phyloP scores from a whole-genome alignment of 1,284 basidiomycete genomes.

The Heterobasidion irregulare region DNA sequence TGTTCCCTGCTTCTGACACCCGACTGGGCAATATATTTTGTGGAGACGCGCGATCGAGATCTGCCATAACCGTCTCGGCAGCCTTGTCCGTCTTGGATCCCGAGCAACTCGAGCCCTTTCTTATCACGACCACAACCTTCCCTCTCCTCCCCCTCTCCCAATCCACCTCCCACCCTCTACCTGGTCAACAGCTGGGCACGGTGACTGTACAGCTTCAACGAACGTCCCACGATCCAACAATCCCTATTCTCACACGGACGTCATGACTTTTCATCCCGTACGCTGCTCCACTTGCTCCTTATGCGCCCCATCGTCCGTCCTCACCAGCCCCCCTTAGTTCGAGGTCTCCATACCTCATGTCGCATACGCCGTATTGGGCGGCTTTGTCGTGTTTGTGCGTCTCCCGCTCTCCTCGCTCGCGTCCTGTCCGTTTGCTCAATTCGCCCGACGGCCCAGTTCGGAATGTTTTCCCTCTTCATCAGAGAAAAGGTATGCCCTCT shows the following conservation, averaged over 20 bases:
- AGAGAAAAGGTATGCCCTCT: conserved; percentile 67
- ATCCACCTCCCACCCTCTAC: neutral
- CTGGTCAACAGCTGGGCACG: neutral
- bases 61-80: neutral
- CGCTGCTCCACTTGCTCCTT: neutral
- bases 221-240: too few relatives aligned
- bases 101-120: neutral
- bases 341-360: conserved; percentile 65
- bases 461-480: conserved; percentile 90
- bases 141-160: neutral
- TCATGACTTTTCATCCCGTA: neutral
- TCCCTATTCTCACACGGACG: neutral
- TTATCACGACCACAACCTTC: neutral
- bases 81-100: neutral
- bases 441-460: conserved; percentile 49
- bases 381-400: conserved; percentile 71
- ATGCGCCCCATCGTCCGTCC: conserved; percentile 1
- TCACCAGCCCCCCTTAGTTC: conserved; percentile 35
- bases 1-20: too few relatives aligned
- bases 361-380: conserved; percentile 78
- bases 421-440: neutral
- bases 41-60: neutral
- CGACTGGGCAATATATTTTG: neutral
- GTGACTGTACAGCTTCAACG: neutral
- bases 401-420: neutral